Percentiles rank a stretch among this genome's conserved stretches.
Evolutionary conservation across 2,329 filamentous ascomycete genomes (phyloP).

Genomic region (Colletotrichum tanaceti): DNA sequence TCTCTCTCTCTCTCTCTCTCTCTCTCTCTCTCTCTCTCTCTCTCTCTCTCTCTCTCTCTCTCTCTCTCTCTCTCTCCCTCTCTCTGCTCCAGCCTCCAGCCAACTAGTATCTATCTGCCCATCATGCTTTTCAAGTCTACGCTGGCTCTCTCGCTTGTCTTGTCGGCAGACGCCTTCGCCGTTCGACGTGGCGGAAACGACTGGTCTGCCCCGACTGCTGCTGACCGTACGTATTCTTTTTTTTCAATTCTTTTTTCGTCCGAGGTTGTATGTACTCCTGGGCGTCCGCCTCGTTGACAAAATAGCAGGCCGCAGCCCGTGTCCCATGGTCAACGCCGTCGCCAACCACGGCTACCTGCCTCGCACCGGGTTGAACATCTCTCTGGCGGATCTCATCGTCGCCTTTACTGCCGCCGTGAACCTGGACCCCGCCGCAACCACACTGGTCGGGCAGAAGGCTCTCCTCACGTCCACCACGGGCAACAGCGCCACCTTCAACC

Average conservation of each 20-base stretch:
- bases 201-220: slow-evolving; percentile 31
- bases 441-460: slow-evolving; percentile 16
- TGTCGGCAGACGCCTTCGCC: slow-evolving; percentile 32
- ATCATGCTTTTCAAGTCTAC: slow-evolving; percentile 27
- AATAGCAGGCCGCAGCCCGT: slow-evolving; percentile 41
- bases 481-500: slow-evolving; percentile 45
- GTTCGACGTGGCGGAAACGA: slow-evolving; percentile 20
- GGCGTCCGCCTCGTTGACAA: neutral
- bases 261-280: no score
- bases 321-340: slow-evolving; percentile 45
- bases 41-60: no score
- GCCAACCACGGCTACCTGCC: slow-evolving; percentile 45
- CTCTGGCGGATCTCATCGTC: slow-evolving; percentile 35
- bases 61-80: neutral
- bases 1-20: no score
- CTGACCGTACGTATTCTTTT: slow-evolving; percentile 24
- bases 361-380: slow-evolving; percentile 39
- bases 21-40: no score
- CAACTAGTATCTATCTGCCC: neutral
- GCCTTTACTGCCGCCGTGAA: slow-evolving; percentile 42
- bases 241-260: no score
- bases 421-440: slow-evolving; percentile 39
- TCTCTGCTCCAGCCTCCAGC: neutral
- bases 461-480: slow-evolving; percentile 46
- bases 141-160: slow-evolving; percentile 14